Evolutionary conservation across 345 rosid species (phyloP), one percentile per base, ranked within the genome.

Genomic region (Pugionium cornutum): DNA sequence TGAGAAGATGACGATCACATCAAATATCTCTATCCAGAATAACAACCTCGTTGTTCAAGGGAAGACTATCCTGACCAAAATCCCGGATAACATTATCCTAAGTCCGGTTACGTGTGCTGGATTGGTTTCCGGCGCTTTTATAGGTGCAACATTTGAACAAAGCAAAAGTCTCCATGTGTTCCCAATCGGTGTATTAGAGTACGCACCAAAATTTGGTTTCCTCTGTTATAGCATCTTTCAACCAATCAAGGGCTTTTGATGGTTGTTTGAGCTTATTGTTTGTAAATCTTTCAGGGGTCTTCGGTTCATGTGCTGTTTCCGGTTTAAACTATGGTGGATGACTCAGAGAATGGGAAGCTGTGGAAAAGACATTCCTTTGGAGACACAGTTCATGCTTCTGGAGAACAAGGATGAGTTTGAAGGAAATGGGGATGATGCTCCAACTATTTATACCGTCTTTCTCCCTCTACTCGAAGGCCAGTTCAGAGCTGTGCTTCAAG

Each of bases 311-410:
- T 85, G 96, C 40, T 84, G 84, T 56, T 94, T 94, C 85, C 95
- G 99, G 10, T 94, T 94, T 83, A 94, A 94, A 60, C 77, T 90
- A 58, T 90, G 99, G 99, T 94, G 99, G 99, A 94, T 94, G 99
- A 90, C 97, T n/a, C 99, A 90, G 76, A 88, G 97, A 58, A 90
- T 88, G 97, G 99, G 97, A 50, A 83, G 57, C 27, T 81, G 82
- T 75, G 99, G 99, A 45, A 88, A 73, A 78, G 99, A 94, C 7
- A 75, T 94, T 62, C 99, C 97, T 26, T 75, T 94, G 84, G 99
- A 94, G 86, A 94, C 99, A 33, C 97, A 94, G 66, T 94, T 94
- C 76, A 55, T 94, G 92, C 80, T 94, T 3, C 76, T 94, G 6
- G 99, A 94, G 82, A 88, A 88, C 76, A 94, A 82, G 68, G 84